Conservation (phyloP, 1,284 basidiomycete species). For the Agroathelia rolfsii region DNA sequence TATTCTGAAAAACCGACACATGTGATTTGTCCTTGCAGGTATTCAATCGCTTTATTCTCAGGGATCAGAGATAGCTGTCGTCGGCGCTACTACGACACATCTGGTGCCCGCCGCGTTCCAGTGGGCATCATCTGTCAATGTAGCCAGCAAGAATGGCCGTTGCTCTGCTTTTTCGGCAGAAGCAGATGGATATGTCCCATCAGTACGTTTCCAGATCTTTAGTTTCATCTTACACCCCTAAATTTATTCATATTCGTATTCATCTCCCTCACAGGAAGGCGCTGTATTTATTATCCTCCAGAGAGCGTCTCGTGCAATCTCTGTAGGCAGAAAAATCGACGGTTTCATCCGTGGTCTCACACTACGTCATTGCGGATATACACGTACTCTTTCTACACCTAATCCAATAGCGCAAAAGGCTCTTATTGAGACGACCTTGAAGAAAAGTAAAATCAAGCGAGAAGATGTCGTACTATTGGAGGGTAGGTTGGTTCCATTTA, state of each 20-base stretch:
- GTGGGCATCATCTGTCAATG: constrained; percentile 10
- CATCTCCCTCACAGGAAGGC: too few species aligned
- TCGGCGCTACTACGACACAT: constrained; percentile 12
- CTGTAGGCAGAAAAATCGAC: constrained; percentile 3
- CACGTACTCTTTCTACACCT: constrained; percentile 9
- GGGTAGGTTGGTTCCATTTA: too few species aligned
- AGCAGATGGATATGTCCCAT: constrained; percentile 12
- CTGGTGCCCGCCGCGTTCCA: constrained; percentile 11
- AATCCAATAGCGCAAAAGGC: constrained; percentile 7
- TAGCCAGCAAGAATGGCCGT: constrained; percentile 9
- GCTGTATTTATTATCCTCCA: constrained; percentile 7
- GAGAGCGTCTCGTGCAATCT: constrained; percentile 1
- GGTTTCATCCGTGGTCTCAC: constrained; percentile 8
- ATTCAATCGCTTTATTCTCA: constrained; percentile 7
- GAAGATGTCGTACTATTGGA: too few species aligned
- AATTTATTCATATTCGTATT: too few species aligned
- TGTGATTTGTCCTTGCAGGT: constrained; percentile 1
- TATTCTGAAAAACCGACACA: too few species aligned
- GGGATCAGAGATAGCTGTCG: constrained; percentile 10
- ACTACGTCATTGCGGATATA: constrained; percentile 10
- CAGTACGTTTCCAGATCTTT: too few species aligned
- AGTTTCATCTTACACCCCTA: too few species aligned
- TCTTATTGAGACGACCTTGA: neutral
- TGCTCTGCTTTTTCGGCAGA: constrained; percentile 11
- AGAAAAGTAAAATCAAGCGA: too few species aligned